phyloP scores from a whole-genome alignment of 1,284 basidiomycete genomes.

The Ustilago nuda region DNA sequence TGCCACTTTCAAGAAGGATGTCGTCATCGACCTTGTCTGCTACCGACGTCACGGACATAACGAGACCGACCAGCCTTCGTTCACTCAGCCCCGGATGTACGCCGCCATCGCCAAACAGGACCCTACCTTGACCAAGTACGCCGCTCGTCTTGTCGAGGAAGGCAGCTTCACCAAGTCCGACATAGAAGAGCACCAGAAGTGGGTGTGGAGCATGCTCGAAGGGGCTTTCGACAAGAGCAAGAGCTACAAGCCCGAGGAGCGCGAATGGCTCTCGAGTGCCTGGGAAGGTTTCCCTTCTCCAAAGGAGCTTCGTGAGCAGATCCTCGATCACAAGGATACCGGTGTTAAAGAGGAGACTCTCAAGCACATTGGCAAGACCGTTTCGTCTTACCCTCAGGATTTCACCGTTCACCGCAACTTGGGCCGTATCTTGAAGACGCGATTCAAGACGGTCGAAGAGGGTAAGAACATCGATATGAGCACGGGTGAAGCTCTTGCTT shows the following conservation, averaged over 20 bases:
- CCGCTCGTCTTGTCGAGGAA: constrained; percentile 88
- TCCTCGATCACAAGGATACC: constrained; percentile 88
- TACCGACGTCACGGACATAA: constrained; percentile 99
- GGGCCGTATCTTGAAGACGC: constrained; percentile 86
- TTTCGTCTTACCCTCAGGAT: constrained; percentile 83
- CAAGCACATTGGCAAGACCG: constrained; percentile 84
- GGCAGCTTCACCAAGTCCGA: constrained; percentile 95
- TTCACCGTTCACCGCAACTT: constrained; percentile 94
- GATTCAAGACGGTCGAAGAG: constrained; percentile 90
- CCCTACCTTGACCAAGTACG: constrained; percentile 90
- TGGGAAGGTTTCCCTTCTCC: constrained; percentile 99
- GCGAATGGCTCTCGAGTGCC: constrained; percentile 94
- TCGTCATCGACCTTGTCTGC: constrained; percentile 98
- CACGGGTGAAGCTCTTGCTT: constrained; percentile 97
- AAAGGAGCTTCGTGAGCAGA: constrained; percentile 90
- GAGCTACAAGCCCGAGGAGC: constrained; percentile 83
- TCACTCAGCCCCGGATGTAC: constrained; percentile 99
- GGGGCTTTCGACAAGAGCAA: constrained; percentile 89
- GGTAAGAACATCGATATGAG: constrained; percentile 97
- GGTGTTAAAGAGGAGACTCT: constrained; percentile 84
- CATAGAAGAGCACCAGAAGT: constrained; percentile 97
- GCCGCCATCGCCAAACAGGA: constrained; percentile 94
- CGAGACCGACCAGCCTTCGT: constrained; percentile 98
- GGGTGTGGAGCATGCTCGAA: constrained; percentile 99
- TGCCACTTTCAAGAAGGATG: constrained; percentile 98